phyloP scores from a whole-genome alignment of 2,329 filamentous ascomycete genomes.

The Xylariomycetidae sp. region DNA sequence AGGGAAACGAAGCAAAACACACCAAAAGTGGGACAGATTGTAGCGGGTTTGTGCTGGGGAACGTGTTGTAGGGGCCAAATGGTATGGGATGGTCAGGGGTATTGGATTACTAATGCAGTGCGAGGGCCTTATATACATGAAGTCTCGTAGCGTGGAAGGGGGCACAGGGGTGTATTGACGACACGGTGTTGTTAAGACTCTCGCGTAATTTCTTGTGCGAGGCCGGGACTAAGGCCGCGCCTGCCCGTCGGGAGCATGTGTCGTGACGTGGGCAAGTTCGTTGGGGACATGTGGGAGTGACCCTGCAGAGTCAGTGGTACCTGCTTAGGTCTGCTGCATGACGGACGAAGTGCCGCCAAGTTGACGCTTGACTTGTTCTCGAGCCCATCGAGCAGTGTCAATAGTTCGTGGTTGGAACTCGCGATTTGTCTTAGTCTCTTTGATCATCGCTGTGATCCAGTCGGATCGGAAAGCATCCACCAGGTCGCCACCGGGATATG shows the following conservation, averaged over 20 bases:
- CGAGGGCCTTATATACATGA: background rate
- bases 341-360: constrained; percentile 48
- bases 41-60: constrained; percentile 13
- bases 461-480: constrained; percentile 81
- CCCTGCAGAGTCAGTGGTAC: constrained; percentile 2
- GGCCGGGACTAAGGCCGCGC: too few relatives aligned
- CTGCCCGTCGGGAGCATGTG: constrained; percentile 24
- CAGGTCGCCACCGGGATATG: constrained; percentile 88
- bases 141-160: constrained; percentile 16
- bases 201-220: too few relatives aligned
- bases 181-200: too few relatives aligned
- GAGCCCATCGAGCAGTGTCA: constrained; percentile 93
- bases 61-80: constrained; percentile 14
- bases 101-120: constrained; percentile 27
- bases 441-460: constrained; percentile 85
- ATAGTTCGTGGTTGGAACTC: constrained; percentile 82
- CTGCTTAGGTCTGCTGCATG: constrained; percentile 46
- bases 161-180: constrained; percentile 5
- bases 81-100: constrained; percentile 22
- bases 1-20: constrained; percentile 30
- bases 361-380: constrained; percentile 96
- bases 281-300: constrained; percentile 11
- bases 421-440: constrained; percentile 84
- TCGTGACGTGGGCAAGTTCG: constrained; percentile 15
- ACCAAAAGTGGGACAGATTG: constrained; percentile 21